These are phyloP conservation scores for Brachypodium distachyon DNA, from an alignment of 202 grass and related monocot species.

Conservation along the genomic window DNA sequence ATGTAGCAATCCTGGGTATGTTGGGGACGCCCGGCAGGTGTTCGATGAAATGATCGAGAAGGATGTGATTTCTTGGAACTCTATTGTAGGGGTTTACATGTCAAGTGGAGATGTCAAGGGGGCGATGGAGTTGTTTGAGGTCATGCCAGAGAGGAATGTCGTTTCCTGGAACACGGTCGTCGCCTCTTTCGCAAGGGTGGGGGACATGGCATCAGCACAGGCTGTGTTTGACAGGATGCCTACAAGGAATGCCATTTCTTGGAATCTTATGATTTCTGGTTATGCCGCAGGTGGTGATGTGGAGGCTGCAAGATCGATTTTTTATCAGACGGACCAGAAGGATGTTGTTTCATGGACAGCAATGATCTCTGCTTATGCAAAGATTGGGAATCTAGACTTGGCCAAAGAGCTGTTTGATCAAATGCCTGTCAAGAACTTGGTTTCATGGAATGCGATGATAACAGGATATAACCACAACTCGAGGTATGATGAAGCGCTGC, in stretches of 20 bases:
- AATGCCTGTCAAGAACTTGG: constrained; percentile 50
- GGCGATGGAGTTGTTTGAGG: constrained; percentile 32
- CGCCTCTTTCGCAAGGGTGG: not conserved
- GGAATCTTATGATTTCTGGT: constrained; percentile 45
- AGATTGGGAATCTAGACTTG: constrained; percentile 26
- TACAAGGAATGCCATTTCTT: constrained; percentile 26
- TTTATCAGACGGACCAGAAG: constrained; percentile 29
- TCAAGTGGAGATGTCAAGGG: not conserved
- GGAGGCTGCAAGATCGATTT: constrained; percentile 1
- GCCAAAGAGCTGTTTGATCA: constrained; percentile 29
- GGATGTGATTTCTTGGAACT: constrained; percentile 54
- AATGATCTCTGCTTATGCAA: constrained; percentile 46
- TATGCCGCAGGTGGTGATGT: constrained; percentile 9
- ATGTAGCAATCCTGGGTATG: not conserved
- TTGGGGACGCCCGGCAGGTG: not conserved
- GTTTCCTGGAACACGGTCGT: constrained; percentile 44
- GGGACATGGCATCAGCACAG: constrained; percentile 24
- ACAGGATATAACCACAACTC: constrained; percentile 46
- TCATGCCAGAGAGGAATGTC: constrained; percentile 35
- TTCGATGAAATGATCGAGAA: constrained; percentile 32
- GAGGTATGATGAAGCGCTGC: constrained; percentile 30
- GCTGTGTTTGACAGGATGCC: constrained; percentile 36
- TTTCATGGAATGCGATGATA: constrained; percentile 55
- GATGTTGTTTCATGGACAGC: constrained; percentile 53
- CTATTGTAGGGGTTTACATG: constrained; percentile 35